Evolutionary conservation across 2,329 filamentous ascomycete genomes (phyloP).

Genomic region (Purpureocillium lavendulum): DNA sequence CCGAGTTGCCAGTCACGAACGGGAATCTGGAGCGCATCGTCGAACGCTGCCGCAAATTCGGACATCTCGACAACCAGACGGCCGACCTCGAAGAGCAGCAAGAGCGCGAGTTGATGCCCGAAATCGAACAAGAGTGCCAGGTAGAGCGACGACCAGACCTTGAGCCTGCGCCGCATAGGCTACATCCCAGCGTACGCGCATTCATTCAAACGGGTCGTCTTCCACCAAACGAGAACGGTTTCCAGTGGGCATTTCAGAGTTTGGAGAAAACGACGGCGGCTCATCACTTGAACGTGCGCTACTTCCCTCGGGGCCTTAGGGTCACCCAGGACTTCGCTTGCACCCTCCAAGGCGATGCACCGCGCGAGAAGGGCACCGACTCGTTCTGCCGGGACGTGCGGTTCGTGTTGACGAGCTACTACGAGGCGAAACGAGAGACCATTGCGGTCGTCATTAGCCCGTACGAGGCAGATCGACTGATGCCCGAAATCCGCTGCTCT

Average conservation of each 20-base stretch:
- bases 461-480: slow-evolving; percentile 45
- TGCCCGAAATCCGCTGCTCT: slow-evolving; percentile 26
- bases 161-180: slow-evolving; percentile 27
- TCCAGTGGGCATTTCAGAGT: slow-evolving; percentile 7
- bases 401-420: slow-evolving; percentile 12
- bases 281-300: slow-evolving; percentile 1
- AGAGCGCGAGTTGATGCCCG: neutral
- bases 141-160: slow-evolving; percentile 46
- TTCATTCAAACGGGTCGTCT: slow-evolving; percentile 27
- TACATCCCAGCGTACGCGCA: slow-evolving; percentile 24
- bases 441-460: slow-evolving; percentile 7
- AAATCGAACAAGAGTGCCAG: slow-evolving; percentile 56
- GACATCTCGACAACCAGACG: neutral
- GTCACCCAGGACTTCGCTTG: slow-evolving; percentile 5
- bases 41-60: neutral
- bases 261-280: slow-evolving; percentile 11
- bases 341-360: neutral
- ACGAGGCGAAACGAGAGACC: neutral
- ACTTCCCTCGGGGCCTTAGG: slow-evolving; percentile 7
- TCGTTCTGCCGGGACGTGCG: slow-evolving; percentile 13
- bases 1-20: neutral
- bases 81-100: neutral
- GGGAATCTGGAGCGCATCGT: neutral
- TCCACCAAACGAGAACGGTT: neutral
- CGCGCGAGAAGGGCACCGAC: slow-evolving; percentile 5